phyloP scores from a whole-genome alignment of 2,329 filamentous ascomycete species.

The Alternaria sp. region DNA sequence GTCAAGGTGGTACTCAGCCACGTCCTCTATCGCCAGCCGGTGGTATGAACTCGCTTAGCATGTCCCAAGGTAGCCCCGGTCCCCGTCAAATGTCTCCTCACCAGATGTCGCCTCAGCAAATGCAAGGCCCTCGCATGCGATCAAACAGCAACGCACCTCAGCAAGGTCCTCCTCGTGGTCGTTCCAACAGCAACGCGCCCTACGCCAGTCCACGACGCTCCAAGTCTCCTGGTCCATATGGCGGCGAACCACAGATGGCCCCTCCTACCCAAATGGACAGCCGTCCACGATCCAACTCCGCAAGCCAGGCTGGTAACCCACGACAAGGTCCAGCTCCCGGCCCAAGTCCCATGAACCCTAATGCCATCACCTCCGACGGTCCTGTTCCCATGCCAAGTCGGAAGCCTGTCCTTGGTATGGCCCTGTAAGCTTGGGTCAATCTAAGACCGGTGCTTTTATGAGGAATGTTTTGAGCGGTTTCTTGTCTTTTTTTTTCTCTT shows the following conservation, averaged over 20 bases:
- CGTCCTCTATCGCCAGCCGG: constrained; percentile 57
- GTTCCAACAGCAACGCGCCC: constrained; percentile 52
- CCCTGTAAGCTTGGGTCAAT: constrained; percentile 42
- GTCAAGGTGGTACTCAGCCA: constrained; percentile 45
- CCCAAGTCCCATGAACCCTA: constrained; percentile 52
- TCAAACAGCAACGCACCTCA: constrained; percentile 51
- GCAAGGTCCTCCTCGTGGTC: constrained; percentile 35
- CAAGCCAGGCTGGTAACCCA: constrained; percentile 39
- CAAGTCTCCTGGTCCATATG: constrained; percentile 53
- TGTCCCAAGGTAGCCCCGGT: constrained; percentile 47
- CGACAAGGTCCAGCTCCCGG: constrained; percentile 45
- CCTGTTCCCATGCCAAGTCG: constrained; percentile 47
- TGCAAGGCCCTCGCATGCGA: constrained; percentile 44
- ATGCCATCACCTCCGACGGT: constrained; percentile 12
- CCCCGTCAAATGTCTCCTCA: constrained; percentile 40
- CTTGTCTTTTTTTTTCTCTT: constrained; percentile 21
- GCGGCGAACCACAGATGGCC: constrained; percentile 46
- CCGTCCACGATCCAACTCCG: constrained; percentile 51
- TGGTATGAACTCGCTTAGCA: constrained; percentile 60
- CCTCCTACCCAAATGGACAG: constrained; percentile 44
- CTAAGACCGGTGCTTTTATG: constrained; percentile 30
- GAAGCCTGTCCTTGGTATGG: constrained; percentile 60
- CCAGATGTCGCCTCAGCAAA: constrained; percentile 38
- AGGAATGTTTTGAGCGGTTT: constrained; percentile 35
- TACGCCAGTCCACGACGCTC: constrained; percentile 48